phyloP scores from a whole-genome alignment of 2,329 filamentous ascomycete genomes.

The Hypoxylon sp. region DNA sequence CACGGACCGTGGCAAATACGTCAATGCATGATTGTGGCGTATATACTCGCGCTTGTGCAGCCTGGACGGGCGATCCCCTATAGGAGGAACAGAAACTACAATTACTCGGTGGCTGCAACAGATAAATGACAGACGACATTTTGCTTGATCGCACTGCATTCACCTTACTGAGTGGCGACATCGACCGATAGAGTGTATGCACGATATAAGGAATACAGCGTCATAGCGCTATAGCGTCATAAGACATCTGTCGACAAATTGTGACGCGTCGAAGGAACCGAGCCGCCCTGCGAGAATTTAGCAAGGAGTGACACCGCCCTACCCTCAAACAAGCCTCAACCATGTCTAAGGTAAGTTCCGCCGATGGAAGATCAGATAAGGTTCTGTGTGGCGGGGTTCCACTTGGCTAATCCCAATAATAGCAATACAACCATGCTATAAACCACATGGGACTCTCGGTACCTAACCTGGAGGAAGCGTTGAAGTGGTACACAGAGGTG shows the following conservation, averaged over 20 bases:
- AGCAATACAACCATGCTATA: conserved; percentile 4
- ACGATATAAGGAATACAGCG: not conserved
- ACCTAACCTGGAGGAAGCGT: not conserved
- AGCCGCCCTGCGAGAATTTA: not conserved
- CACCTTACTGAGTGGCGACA: not conserved
- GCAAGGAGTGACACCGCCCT: not conserved
- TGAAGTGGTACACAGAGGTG: not conserved
- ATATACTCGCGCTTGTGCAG: not conserved
- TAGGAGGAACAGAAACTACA: not conserved
- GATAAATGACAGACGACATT: not conserved
- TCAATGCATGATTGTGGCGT: not conserved
- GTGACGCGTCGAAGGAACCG: not conserved
- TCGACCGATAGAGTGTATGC: not conserved
- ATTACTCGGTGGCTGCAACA: not conserved
- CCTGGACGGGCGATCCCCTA: not conserved
- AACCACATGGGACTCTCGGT: conserved; percentile 5
- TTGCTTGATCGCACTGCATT: not conserved
- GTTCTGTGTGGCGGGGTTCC: not conserved
- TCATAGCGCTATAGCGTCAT: not conserved
- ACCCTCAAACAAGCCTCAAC: not conserved
- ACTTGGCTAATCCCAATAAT: not conserved
- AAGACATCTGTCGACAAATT: not conserved
- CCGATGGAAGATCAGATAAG: conserved; percentile 1
- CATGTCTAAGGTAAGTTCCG: conserved; percentile 1
- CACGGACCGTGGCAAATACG: not conserved